These are phyloP conservation scores for Nematocida sp. DNA, from an alignment of 371 early-diverging fungal genomes.

Conservation along the genomic window DNA sequence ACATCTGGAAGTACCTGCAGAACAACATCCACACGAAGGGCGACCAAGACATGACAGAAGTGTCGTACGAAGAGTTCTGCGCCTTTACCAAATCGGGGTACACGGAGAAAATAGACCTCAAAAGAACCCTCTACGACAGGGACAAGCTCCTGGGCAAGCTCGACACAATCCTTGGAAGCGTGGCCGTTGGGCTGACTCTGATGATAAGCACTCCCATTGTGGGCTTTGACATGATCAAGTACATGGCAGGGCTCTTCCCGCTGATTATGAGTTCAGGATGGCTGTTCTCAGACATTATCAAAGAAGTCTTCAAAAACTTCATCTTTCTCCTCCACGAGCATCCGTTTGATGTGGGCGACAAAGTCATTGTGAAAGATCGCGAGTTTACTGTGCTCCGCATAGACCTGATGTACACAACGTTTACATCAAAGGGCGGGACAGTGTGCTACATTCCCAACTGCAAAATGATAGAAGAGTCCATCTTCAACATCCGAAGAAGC, in stretches of 20 bases:
- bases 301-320: slow-evolving; percentile 64
- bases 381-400: slow-evolving; percentile 57
- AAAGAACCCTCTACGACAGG: slow-evolving; percentile 59
- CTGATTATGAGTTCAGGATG: slow-evolving; percentile 62
- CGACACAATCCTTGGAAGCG: slow-evolving; percentile 53
- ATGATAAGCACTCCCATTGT: slow-evolving; percentile 59
- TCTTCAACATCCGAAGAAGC: slow-evolving; percentile 63
- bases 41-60: slow-evolving; percentile 3
- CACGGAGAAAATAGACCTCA: slow-evolving; percentile 57
- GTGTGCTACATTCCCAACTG: slow-evolving; percentile 62
- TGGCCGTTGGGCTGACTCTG: slow-evolving; percentile 41
- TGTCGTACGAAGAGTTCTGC: slow-evolving; percentile 42
- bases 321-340: slow-evolving; percentile 63
- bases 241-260: slow-evolving; percentile 60
- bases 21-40: background rate
- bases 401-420: slow-evolving; percentile 61
- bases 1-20: slow-evolving; percentile 36
- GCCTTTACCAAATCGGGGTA: slow-evolving; percentile 35
- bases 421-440: slow-evolving; percentile 55
- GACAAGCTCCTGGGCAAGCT: slow-evolving; percentile 62
- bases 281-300: slow-evolving; percentile 64
- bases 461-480: slow-evolving; percentile 52
- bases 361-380: slow-evolving; percentile 55
- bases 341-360: slow-evolving; percentile 64
- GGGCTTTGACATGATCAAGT: slow-evolving; percentile 57